Percentiles rank a stretch among this genome's conserved stretches.
phyloP scores from a whole-genome alignment of 1,139 yeast genomes.

The Debaryomycetaceae sp. region DNA sequence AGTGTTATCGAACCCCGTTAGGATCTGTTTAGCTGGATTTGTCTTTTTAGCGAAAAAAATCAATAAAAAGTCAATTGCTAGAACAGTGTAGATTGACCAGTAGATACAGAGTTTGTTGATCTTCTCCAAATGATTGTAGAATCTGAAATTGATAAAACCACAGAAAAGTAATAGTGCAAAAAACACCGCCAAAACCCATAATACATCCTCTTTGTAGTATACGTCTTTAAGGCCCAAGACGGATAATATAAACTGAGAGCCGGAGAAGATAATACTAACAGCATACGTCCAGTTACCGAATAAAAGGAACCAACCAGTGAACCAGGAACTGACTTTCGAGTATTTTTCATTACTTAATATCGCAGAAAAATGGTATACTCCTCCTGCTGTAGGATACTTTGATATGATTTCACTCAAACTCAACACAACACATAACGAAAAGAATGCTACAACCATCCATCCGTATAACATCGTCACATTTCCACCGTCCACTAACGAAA shows the following conservation, averaged over 20 bases:
- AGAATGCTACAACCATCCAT: conserved; percentile 60
- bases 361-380: conserved; percentile 74
- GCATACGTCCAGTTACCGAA: conserved; percentile 79
- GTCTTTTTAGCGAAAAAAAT: conserved; percentile 59
- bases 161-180: conserved; percentile 54
- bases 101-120: conserved; percentile 65
- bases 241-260: conserved; percentile 67
- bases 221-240: conserved; percentile 59
- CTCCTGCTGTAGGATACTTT: conserved; percentile 72
- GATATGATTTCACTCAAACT: conserved; percentile 71
- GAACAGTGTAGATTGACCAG: conserved; percentile 73
- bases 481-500: conserved; percentile 69
- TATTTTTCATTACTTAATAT: conserved; percentile 57
- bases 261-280: conserved; percentile 69
- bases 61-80: conserved; percentile 61
- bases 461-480: conserved; percentile 71
- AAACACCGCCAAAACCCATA: conserved; percentile 55
- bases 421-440: conserved; percentile 59
- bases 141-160: conserved; percentile 59
- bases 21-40: conserved; percentile 55
- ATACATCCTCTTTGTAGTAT: conserved; percentile 54
- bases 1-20: conserved; percentile 68
- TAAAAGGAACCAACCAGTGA: conserved; percentile 70
- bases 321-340: conserved; percentile 61
- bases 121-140: conserved; percentile 55